Base-by-base conservation (phyloP, 305 asterid genomes). In the Euphrasia arctica region DNA sequence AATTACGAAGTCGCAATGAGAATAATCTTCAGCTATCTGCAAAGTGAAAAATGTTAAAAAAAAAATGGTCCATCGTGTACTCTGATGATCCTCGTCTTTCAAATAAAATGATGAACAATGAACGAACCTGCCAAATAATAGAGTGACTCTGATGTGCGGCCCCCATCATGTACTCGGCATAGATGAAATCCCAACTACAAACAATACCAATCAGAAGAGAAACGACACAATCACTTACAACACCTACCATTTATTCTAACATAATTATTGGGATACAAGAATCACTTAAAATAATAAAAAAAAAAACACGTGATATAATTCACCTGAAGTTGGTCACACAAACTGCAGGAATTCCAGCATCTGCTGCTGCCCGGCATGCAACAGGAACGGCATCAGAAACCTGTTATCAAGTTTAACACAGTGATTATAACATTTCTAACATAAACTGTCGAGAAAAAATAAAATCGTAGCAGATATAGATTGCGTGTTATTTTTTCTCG, bases 21-120 rank as follows among this genome's bases (percentile, higher is more conserved):
- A 86, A 82, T 86, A 86, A 75, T 86, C 95, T 72, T 86, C 89
- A 59, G 95, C 91, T 61, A 86, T 84, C 95, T 86, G 86, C 77
- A 70, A 66, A 41, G 5, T 59, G 50, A 54, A 50, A 18, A 18
- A 50, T 4, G 9, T 50, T 13, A 0, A 50, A 10, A 47, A 45
- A 11, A 47, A 34, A n/a, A n/a, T 18, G 22, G 22, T 18, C 22
- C 22, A 18, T 18, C 22, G 22, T 18, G 22, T 18, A 18, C 22
- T 18, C 22, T 18, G 22, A 18, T 18, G n/a, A 9, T 45, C 4
- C 14, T 3, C 14, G 11, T 45, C 1, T 12, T 9, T 45, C n/a
- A 9, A 11, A 45, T 10, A 12, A 57, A 42, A 62, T 66, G 45
- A 18, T 39, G 25, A 51, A 56, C 22, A 18, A 18, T 18, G 32